A percentile compares a stretch with the other conserved stretches of the same genome.
Conservation (phyloP, 1,139 yeast species). For the Protomyces arabidopsidicola region DNA sequence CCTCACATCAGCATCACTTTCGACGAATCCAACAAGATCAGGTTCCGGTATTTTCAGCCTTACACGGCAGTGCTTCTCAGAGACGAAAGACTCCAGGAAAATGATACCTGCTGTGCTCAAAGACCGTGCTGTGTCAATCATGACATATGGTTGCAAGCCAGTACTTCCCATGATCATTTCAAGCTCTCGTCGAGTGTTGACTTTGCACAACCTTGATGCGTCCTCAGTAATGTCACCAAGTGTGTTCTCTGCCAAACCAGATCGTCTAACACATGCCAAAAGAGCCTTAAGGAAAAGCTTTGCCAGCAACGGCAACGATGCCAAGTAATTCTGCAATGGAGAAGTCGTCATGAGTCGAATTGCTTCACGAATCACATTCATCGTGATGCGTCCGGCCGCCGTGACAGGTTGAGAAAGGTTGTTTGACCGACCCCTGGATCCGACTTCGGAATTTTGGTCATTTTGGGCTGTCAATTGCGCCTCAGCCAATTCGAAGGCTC, state of each 20-base stretch:
- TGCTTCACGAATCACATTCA: conserved; percentile 69
- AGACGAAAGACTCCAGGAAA: conserved; percentile 47
- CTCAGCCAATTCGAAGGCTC: conserved; percentile 90
- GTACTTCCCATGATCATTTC: conserved; percentile 28
- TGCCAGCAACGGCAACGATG: conserved; percentile 59
- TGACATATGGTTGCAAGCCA: conserved; percentile 43
- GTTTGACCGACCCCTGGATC: neutral
- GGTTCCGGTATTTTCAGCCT: conserved; percentile 14
- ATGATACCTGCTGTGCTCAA: conserved; percentile 74
- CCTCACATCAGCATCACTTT: neutral
- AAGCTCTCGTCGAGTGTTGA: conserved; percentile 24
- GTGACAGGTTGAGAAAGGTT: conserved; percentile 35
- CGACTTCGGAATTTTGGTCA: neutral
- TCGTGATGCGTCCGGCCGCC: conserved; percentile 51
- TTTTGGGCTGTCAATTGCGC: conserved; percentile 4
- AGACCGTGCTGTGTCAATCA: conserved; percentile 56
- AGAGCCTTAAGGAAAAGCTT: conserved; percentile 69
- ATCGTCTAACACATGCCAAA: conserved; percentile 58
- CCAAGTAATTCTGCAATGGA: conserved; percentile 59
- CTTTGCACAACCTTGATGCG: conserved; percentile 45
- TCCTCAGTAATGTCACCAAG: conserved; percentile 77
- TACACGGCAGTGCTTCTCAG: conserved; percentile 9
- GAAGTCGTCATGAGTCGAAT: conserved; percentile 74
- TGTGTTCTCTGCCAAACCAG: conserved; percentile 63
- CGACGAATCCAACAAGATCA: conserved; percentile 6